Evolutionary conservation across 768 basidiomycete genomes (phyloP).

Genomic region (Psilocybe tampanensis): DNA sequence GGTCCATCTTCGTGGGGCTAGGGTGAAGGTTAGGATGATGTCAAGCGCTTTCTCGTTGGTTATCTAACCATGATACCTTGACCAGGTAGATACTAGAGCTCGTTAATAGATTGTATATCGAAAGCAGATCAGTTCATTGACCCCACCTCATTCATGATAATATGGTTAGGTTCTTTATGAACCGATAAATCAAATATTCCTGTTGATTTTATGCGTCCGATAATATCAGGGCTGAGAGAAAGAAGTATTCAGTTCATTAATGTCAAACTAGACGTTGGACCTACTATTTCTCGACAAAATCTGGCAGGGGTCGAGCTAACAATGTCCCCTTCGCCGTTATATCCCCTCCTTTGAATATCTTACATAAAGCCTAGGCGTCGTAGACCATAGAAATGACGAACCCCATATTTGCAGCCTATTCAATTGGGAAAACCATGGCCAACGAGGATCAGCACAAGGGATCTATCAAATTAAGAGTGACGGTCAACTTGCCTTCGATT

Average conservation of each 20-base stretch:
- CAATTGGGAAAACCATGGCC: neutral
- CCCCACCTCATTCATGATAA: slow-evolving; percentile 84
- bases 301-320: slow-evolving; percentile 68
- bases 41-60: neutral
- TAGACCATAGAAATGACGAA: slow-evolving; percentile 29
- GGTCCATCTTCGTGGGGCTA: slow-evolving; percentile 95
- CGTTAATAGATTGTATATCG: neutral
- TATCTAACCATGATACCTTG: slow-evolving; percentile 88
- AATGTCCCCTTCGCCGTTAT: slow-evolving; percentile 69
- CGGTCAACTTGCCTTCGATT: slow-evolving; percentile 61
- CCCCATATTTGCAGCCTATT: slow-evolving; percentile 75
- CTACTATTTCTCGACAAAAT: slow-evolving; percentile 71
- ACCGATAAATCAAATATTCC: slow-evolving; percentile 66
- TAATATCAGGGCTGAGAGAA: slow-evolving; percentile 70
- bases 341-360: slow-evolving; percentile 62
- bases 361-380: slow-evolving; percentile 5
- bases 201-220: slow-evolving; percentile 66
- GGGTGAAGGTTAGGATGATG: slow-evolving; percentile 10
- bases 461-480: neutral
- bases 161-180: slow-evolving; percentile 79
- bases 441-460: neutral
- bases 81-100: slow-evolving; percentile 72
- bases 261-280: slow-evolving; percentile 21
- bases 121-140: neutral
- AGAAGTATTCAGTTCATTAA: neutral